phyloP scores from a whole-genome alignment of 768 basidiomycete genomes.

The Dictyophora rubrovolvata region DNA sequence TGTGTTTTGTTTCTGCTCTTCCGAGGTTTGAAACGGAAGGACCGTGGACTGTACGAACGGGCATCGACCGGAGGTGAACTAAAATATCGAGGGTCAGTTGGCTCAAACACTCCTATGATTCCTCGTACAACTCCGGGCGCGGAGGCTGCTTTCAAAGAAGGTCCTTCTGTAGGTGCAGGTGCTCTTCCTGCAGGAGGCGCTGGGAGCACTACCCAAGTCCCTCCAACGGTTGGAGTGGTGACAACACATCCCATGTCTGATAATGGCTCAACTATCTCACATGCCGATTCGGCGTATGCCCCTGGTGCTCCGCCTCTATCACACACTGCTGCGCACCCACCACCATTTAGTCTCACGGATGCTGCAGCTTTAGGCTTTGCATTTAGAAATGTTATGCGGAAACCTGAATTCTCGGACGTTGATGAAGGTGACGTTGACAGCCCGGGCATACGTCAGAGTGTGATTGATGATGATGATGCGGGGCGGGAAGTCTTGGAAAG shows the following conservation, averaged over 20 bases:
- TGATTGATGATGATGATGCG: slow-evolving; percentile 22
- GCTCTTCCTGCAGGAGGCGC: slow-evolving; percentile 36
- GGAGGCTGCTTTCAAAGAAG: background rate
- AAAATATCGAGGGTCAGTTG: slow-evolving; percentile 64
- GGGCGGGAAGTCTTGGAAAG: slow-evolving; percentile 45
- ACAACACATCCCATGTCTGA: slow-evolving; percentile 41
- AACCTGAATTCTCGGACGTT: slow-evolving; percentile 72
- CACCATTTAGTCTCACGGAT: slow-evolving; percentile 72
- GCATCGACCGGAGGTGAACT: slow-evolving; percentile 13
- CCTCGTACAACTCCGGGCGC: slow-evolving; percentile 12
- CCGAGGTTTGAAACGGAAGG: slow-evolving; percentile 51
- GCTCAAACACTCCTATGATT: slow-evolving; percentile 79
- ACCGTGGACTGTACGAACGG: slow-evolving; percentile 19
- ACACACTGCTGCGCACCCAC: slow-evolving; percentile 31
- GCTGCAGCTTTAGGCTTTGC: slow-evolving; percentile 92
- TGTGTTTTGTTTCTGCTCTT: slow-evolving; percentile 64
- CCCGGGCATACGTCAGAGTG: slow-evolving; percentile 31
- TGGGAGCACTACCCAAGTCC: slow-evolving; percentile 28
- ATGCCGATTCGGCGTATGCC: slow-evolving; percentile 41
- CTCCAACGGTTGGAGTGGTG: slow-evolving; percentile 25
- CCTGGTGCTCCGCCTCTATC: background rate
- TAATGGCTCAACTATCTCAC: slow-evolving; percentile 64
- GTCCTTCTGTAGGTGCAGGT: slow-evolving; percentile 33
- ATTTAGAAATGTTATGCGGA: slow-evolving; percentile 78
- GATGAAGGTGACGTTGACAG: slow-evolving; percentile 64